These are phyloP conservation scores for Amanita fuliginea DNA, from an alignment of 768 basidiomycete species.

Conservation along the genomic window DNA sequence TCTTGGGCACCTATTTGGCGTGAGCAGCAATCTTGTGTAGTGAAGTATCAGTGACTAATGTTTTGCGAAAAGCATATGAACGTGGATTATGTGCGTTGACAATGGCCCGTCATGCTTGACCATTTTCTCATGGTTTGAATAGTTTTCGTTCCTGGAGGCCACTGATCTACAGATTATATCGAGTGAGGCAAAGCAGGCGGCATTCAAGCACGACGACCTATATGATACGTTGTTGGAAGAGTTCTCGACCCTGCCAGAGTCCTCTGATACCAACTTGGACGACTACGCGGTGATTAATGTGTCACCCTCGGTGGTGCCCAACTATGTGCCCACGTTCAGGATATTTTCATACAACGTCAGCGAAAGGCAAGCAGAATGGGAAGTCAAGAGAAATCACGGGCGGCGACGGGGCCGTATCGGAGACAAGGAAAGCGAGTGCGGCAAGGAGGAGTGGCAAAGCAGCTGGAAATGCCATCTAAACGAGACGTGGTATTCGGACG, in stretches of 20 bases:
- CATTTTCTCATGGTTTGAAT: conserved; percentile 7
- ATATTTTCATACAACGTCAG: conserved; percentile 77
- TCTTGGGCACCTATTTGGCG: conserved; percentile 76
- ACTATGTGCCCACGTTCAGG: conserved; percentile 73
- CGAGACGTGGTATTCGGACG: conserved; percentile 49
- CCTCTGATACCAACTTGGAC: conserved; percentile 42
- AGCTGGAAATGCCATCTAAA: conserved; percentile 57
- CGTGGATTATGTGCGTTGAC: conserved; percentile 54
- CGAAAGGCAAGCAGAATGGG: conserved; percentile 11
- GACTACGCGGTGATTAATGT: conserved; percentile 74
- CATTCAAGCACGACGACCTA: conserved; percentile 21
- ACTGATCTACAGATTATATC: conserved; percentile 39
- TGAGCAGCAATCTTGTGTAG: conserved; percentile 21
- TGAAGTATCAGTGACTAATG: conserved; percentile 4
- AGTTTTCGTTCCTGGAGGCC: conserved; percentile 50
- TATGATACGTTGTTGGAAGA: conserved; percentile 52
- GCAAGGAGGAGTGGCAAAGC: conserved; percentile 37
- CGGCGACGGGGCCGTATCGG: conserved; percentile 36
- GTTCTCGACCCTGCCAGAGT: conserved; percentile 50
- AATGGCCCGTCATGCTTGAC: background rate
- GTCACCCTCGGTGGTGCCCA: conserved; percentile 77
- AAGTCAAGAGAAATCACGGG: conserved; percentile 30
- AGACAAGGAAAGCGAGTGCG: conserved; percentile 35
- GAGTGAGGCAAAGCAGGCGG: conserved; percentile 10
- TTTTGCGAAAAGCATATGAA: conserved; percentile 58